Evolutionary conservation across 164 flowering plant genomes (phyloP).

Genomic region (Warburgia ugandensis): DNA sequence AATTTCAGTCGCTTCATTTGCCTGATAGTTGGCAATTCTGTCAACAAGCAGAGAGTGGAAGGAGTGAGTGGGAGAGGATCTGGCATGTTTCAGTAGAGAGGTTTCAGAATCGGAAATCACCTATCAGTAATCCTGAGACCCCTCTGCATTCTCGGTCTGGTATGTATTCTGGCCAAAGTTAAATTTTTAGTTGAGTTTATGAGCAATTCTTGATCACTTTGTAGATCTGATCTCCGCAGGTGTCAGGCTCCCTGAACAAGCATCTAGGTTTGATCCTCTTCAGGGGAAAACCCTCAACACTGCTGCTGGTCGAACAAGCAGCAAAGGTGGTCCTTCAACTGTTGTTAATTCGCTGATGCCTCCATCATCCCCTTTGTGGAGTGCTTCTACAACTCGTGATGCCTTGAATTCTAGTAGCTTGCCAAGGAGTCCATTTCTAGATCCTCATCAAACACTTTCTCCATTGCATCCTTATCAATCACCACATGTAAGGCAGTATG

Average conservation of each 20-base stretch:
- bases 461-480: conserved; percentile 65
- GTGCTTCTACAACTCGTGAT: conserved; percentile 50
- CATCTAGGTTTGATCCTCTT: conserved; percentile 28
- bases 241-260: conserved; percentile 36
- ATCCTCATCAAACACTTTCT: conserved; percentile 44
- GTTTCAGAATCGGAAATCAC: conserved; percentile 44
- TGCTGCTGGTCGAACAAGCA: conserved; percentile 40
- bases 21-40: conserved; percentile 2
- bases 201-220: conserved; percentile 1
- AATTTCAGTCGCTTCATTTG: not conserved
- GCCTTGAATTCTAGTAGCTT: conserved; percentile 32
- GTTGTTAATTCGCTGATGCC: conserved; percentile 40
- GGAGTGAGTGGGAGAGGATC: conserved; percentile 62
- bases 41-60: conserved; percentile 64
- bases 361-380: conserved; percentile 87
- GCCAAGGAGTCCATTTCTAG: conserved; percentile 42
- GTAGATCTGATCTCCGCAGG: conserved; percentile 33
- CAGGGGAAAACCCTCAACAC: conserved; percentile 38
- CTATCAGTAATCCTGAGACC: conserved; percentile 35
- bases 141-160: conserved; percentile 52
- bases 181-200: not conserved
- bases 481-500: conserved; percentile 44
- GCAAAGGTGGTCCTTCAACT: conserved; percentile 39
- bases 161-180: conserved; percentile 10
- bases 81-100: conserved; percentile 69